Base-by-base conservation (phyloP, 208 protist species). In the Leishmania guyanensis region DNA sequence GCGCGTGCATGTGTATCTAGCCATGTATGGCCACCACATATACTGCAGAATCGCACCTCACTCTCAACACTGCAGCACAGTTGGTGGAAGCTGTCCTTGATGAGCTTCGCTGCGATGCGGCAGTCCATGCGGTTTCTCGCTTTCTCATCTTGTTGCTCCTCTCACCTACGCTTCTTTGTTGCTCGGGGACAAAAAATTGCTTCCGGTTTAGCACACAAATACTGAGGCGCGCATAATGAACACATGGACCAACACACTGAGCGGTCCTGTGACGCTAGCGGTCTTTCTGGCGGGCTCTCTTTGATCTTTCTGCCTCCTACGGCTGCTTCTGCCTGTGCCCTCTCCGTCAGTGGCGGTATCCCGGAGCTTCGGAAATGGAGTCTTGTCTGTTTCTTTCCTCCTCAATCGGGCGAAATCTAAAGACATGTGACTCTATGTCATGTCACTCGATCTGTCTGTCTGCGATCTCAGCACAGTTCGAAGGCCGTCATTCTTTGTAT, bases 401-500 rank as follows among this genome's bases (percentile, higher is more conserved):
- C 62, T 66, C 29, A 3, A 39, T 10, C 29, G 62, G 2, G 62
- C 14, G 12, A 5, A 33, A 5, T 46, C 43, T 1, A 72, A 51
- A 17, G n/a, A 74, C 0, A 10, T 5, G 9, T 22, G 17, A 0
- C 20, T 48, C 39, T 74, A 26, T n/a, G 48, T 12, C 70, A 53
- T 17, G 1, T 26, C 39, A 9, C 33, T 46, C n/a, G 46, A 48
- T 33, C 22, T 74, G 26, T 53, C 26, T n/a, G 48, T 9, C 17
- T 56, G 51, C 39, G 62, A 39, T 66, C 14, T 39, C 36, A 22
- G 81, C 81, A 56, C 26, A 79, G 68, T 73, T 84, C 81, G 81
- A 84, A 84, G 81, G 81, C 81, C 81, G 36, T 17, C 79, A 74
- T 83, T 73, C 73, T 66, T 77, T 9, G 5, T 78, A 66, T 43